phyloP scores from a whole-genome alignment of 1,284 basidiomycete species.

The Gomphus sp. region DNA sequence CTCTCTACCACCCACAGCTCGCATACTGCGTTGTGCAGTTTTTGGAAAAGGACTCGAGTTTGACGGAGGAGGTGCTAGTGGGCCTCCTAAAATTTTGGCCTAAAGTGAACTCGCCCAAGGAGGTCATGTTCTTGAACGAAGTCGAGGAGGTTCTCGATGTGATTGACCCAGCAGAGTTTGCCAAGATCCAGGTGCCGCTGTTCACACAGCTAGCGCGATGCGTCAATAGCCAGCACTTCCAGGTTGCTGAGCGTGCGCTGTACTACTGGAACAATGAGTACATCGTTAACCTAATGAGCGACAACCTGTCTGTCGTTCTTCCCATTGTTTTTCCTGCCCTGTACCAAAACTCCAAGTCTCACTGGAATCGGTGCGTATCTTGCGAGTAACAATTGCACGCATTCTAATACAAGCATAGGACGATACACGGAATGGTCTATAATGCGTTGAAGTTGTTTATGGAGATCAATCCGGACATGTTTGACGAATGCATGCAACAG shows the following conservation, averaged over 20 bases:
- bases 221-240: conserved; percentile 99
- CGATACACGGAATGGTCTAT: conserved; percentile 98
- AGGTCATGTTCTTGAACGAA: conserved; percentile 99
- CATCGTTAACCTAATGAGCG: conserved; percentile 98
- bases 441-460: conserved; percentile 98
- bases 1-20: conserved; percentile 95
- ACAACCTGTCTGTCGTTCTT: conserved; percentile 83
- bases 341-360: conserved; percentile 93
- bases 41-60: conserved; percentile 88
- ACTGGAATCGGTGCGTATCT: conserved; percentile 88
- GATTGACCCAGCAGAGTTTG: conserved; percentile 94
- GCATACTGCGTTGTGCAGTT: conserved; percentile 99
- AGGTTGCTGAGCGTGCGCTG: conserved; percentile 90
- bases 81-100: conserved; percentile 97
- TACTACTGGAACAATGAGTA: conserved; percentile 99
- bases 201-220: conserved; percentile 95
- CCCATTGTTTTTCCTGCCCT: conserved; percentile 98
- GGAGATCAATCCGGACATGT: conserved; percentile 97
- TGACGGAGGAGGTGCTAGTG: conserved; percentile 94
- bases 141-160: conserved; percentile 99
- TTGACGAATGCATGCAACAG: conserved; percentile 90
- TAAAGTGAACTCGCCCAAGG: conserved; percentile 99
- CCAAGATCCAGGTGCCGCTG: conserved; percentile 89
- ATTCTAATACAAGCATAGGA: conserved; percentile 40
- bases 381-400: conserved; percentile 1